Base-by-base conservation (phyloP, 1,139 yeast genomes). In the Diutina sp. region DNA sequence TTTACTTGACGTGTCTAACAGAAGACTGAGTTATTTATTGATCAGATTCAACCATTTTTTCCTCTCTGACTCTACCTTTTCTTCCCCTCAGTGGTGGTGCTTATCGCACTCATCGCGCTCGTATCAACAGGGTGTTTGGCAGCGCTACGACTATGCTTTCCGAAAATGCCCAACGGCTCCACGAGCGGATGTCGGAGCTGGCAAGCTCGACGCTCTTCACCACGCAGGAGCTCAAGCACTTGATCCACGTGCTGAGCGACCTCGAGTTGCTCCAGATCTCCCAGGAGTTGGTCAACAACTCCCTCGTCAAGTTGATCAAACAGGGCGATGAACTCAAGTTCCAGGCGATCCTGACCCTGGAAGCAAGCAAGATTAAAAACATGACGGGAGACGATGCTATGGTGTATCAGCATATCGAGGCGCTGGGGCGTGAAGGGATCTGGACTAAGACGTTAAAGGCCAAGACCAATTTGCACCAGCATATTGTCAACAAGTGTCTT, bases 391-490 rank as follows among this genome's bases (percentile, higher is more conserved):
- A 95, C 65, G 99, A 95, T 69, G 87, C 93, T 45, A 83, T 93
- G 82, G 87, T 93, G 46, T 95, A 91, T 67, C 84, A 93, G 0
- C 85, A 90, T 66, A 93, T 93, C 61, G 96, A 89, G 66, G 95
- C 95, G 0, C 82, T 96, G 7, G 96, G 95, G 3, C 79, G 98
- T 67, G 98, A 91, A 69, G 98, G 98, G 55, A 86, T 87, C 56
- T 93, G 99, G 99, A 89, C 96, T 18, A 90, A 90, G 70, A 90
- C 96, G 11, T 82, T 93, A 63, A 90, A 90, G 67, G 90, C 95
- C 21, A 85, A 87, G 65, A 89, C 98, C 28, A 93, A 93, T 65
- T 73, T 93, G 62, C 99, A 95, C 69, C 97, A 90, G 66, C 95
- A 90, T 65, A 88, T 95, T 18, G 97, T 95, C 18, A 79, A 82